Evolutionary conservation across 305 asterid genomes (phyloP).

Genomic region (Fraxinus nigra): DNA sequence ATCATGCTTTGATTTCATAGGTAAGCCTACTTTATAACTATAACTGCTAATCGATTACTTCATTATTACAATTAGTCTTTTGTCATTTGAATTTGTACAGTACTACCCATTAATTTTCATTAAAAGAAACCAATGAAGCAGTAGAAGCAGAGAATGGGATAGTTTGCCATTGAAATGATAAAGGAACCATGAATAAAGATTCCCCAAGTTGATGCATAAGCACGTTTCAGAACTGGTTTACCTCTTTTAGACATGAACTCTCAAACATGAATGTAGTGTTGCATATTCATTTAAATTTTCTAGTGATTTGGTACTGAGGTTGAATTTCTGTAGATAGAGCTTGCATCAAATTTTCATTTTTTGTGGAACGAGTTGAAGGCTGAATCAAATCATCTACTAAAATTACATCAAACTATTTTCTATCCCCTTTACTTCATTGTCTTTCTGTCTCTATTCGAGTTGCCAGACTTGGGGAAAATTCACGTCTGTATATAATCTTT

Average conservation of each 20-base stretch:
- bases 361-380: background rate
- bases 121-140: constrained; percentile 1
- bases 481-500: background rate
- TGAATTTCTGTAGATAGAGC: background rate
- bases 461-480: background rate
- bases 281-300: background rate
- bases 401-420: background rate
- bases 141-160: constrained; percentile 19
- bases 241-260: background rate
- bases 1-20: background rate
- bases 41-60: constrained; percentile 1
- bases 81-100: constrained; percentile 15
- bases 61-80: background rate
- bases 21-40: constrained; percentile 1
- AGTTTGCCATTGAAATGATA: constrained; percentile 9
- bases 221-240: background rate
- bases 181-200: constrained; percentile 8
- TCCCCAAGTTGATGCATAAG: constrained; percentile 12
- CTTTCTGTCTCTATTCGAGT: background rate
- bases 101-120: constrained; percentile 1
- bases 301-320: background rate
- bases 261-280: background rate
- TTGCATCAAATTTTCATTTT: background rate
- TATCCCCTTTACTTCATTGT: background rate
- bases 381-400: background rate